Evolutionary conservation across 306 rosid species (phyloP), one percentile per base, ranked within the genome.

Genomic region (Fragaria nilgerrensis): DNA sequence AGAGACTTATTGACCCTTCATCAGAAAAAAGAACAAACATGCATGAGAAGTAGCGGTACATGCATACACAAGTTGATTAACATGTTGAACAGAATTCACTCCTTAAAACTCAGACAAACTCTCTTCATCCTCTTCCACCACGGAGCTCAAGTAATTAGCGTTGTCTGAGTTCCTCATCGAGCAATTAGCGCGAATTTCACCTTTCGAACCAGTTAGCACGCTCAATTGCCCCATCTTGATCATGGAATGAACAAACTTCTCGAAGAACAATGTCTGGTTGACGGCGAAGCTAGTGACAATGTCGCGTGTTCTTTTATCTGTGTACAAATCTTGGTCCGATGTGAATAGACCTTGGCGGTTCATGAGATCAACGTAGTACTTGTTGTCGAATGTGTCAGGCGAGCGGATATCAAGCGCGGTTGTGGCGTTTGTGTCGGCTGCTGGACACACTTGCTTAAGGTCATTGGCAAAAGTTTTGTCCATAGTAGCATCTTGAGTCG

Each of bases 301-400:
- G 1, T 73, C 88, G 22, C 67, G 86, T 0, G 96, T 88, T 76
- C 82, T 81, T 27, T 59, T 3, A 39, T 82, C 74, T 0, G 15
- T 74, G 49, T 61, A 73, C 74, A 91, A 72, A 47, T 91, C 96
- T 49, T 89, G 91, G 62, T 91, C 91, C 0, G 93, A 91, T 1
- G 90, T 91, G 77, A 91, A 91, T 34, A 89, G 64, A 0, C 93
- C 96, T 47, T 91, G 88, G 22, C 90, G 81, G 63, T 84, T 85
- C 86, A 85, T 15, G 17, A 91, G 80, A 69, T 87, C 84, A 0
- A 87, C 71, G 13, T 81, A 89, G 73, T 91, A 91, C 73, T 87
- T 87, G 84, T 91, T 89, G 56, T 91, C 93, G 13, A 91, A 91
- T 37, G 34, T 9, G 15, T 82, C 70, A 0, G 93, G 96, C 6